Base-by-base conservation (phyloP, 1,139 yeast genomes). In the Hansenula sp. region DNA sequence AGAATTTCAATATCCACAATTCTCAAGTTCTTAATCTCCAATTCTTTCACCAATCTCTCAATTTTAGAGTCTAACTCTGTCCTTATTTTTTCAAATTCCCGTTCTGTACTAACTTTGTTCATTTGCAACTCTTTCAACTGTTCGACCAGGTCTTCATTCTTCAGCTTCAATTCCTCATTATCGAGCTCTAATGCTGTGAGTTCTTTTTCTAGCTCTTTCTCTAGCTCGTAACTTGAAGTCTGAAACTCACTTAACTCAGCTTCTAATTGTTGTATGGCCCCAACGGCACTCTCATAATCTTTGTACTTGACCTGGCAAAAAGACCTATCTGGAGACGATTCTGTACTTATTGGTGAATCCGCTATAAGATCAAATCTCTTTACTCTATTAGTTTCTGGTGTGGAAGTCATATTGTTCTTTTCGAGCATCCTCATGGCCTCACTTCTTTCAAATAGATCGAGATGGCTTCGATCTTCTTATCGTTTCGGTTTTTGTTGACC, bases 201-300 rank as follows among this genome's bases (percentile, higher is more conserved):
- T 36, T 60, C 65, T 38, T 56, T 49, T 44, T 60, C 65, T 19
- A 60, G 38, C 38, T 60, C 65, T 41, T 57, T 59, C 42, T 60
- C 65, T 17, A 60, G 41, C 41, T 60, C 65, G 44, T 53, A 53
- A 43, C 61, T 57, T 13, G 62, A 58, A 19, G 49, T 47, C 36
- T 60, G 63, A 34, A 60, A 60, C 40, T 60, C 65, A 15, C 30
- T 45, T 11, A 60, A 36, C 44, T 60, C 65, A 8, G 33, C 28
- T 39, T 60, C 63, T 4, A 60, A 46, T 38, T 55, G 56, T 24
- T 45, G 49, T 8, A 60, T 54, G 13, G 60, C 62, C 24, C 49
- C 54, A 5, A 60, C 36, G 2, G 63, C 63, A 36, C 58, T 50
- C 33, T 55, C 48, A 29, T 56, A 54, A 42, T 59, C 60, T 38